These are phyloP conservation scores for Hibiscus tridactylites DNA, from an alignment of 345 rosid genomes.

Conservation along the genomic window DNA sequence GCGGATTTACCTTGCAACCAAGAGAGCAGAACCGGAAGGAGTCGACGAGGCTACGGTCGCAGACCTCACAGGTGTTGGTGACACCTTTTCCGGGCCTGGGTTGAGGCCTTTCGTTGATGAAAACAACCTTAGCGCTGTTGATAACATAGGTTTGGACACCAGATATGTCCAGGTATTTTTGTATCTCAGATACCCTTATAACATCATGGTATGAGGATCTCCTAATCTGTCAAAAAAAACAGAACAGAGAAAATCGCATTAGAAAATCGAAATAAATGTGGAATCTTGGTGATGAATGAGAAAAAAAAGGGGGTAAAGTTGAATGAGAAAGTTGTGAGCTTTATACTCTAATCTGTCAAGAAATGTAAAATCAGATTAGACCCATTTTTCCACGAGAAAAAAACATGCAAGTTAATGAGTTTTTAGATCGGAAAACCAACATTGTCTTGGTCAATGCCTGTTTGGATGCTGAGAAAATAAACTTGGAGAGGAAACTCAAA, in stretches of 20 bases:
- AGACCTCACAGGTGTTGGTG: slow-evolving; percentile 86
- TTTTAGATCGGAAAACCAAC: slow-evolving; percentile 1
- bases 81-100: slow-evolving; percentile 96
- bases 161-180: slow-evolving; percentile 71
- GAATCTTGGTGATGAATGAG: not conserved
- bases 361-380: not conserved
- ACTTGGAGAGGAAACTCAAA: not conserved
- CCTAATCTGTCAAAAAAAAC: slow-evolving; percentile 55
- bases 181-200: slow-evolving; percentile 87
- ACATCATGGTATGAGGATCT: slow-evolving; percentile 99
- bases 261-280: not conserved
- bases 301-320: not conserved
- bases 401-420: not conserved
- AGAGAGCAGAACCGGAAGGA: slow-evolving; percentile 95
- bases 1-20: slow-evolving; percentile 69
- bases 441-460: not conserved
- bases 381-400: not conserved
- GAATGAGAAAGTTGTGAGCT: slow-evolving; percentile 7
- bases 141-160: slow-evolving; percentile 97
- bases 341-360: not conserved
- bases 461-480: not conserved
- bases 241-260: not conserved
- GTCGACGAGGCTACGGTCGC: slow-evolving; percentile 90
- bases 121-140: slow-evolving; percentile 93
- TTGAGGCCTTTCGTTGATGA: slow-evolving; percentile 95